A percentile compares a stretch with the other conserved stretches of the same genome.
Evolutionary conservation across 2,329 filamentous ascomycete species (phyloP).

Genomic region (Fusarium acutatum): DNA sequence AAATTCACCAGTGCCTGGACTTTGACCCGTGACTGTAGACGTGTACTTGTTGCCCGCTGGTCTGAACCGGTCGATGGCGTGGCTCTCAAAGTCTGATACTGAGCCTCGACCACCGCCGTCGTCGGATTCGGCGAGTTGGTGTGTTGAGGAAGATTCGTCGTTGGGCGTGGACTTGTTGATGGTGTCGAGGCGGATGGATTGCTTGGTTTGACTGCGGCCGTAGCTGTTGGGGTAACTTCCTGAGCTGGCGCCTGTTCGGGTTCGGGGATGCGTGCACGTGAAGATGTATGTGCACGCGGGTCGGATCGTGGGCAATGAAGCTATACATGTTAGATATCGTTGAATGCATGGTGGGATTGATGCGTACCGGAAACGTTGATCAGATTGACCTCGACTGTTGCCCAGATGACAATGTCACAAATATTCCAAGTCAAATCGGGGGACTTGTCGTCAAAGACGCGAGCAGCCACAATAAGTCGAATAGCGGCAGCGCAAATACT

Average conservation of each 20-base stretch:
- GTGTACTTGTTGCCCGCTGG: constrained; percentile 19
- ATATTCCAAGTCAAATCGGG: constrained; percentile 37
- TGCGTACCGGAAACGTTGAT: constrained; percentile 35
- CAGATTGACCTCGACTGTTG: constrained; percentile 38
- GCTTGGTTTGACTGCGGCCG: constrained; percentile 33
- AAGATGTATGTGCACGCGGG: constrained; percentile 36
- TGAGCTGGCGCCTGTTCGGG: constrained; percentile 28
- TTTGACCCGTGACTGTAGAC: constrained; percentile 24
- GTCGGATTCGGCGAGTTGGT: constrained; percentile 30
- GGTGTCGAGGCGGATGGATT: constrained; percentile 35
- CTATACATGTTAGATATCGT: background rate
- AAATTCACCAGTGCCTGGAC: background rate
- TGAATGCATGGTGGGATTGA: fast-evolving
- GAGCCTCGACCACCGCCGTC: constrained; percentile 3
- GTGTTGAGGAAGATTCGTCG: constrained; percentile 34
- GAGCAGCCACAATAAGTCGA: constrained; percentile 29
- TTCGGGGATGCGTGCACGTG: constrained; percentile 20
- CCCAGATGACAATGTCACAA: constrained; percentile 37
- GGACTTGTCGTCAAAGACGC: constrained; percentile 19
- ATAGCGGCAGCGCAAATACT: constrained; percentile 37
- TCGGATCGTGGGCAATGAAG: constrained; percentile 38
- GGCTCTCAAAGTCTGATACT: constrained; percentile 35
- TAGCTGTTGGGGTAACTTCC: constrained; percentile 31
- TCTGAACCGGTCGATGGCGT: constrained; percentile 28
- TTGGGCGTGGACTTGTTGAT: constrained; percentile 12